These are phyloP conservation scores for Sanghuangporus baumii DNA, from an alignment of 1,284 basidiomycete genomes.

Conservation along the genomic window DNA sequence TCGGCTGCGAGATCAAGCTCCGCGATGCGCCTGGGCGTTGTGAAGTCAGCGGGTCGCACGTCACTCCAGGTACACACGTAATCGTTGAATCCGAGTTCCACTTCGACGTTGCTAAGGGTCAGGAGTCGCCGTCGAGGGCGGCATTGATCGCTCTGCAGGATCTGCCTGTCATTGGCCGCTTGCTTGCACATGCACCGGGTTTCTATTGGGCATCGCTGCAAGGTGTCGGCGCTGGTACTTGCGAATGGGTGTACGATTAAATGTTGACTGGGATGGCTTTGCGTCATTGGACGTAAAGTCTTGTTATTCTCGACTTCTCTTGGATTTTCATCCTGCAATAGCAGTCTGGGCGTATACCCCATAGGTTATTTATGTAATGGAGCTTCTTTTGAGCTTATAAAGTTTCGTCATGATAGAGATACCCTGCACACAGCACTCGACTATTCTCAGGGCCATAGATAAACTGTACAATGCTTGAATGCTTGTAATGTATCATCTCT, in stretches of 20 bases:
- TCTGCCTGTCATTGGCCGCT: constrained; percentile 19
- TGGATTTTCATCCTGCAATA: no score
- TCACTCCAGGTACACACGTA: constrained; percentile 21
- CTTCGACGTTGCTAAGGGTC: constrained; percentile 1
- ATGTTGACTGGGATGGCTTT: background rate
- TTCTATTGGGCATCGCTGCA: constrained; percentile 22
- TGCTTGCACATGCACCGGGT: constrained; percentile 21
- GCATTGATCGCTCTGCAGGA: constrained; percentile 11
- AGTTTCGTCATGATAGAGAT: no score
- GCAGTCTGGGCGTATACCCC: no score
- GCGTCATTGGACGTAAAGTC: background rate
- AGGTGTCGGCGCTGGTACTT: constrained; percentile 17
- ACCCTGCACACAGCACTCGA: no score
- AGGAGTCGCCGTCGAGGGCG: constrained; percentile 6
- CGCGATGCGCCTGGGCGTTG: constrained; percentile 15
- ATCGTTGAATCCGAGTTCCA: constrained; percentile 19
- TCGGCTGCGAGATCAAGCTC: constrained; percentile 22
- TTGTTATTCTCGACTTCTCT: background rate
- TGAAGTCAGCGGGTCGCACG: constrained; percentile 18
- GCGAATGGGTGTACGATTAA: constrained; percentile 21
- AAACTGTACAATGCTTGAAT: no score
- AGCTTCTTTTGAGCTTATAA: no score
- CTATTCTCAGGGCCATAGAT: no score
- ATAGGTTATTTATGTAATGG: no score
- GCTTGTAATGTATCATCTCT: no score